Evolutionary conservation across 2,329 filamentous ascomycete species (phyloP), one percentile per base, ranked within the genome.

Genomic region (Pseudocercospora macadamiae): DNA sequence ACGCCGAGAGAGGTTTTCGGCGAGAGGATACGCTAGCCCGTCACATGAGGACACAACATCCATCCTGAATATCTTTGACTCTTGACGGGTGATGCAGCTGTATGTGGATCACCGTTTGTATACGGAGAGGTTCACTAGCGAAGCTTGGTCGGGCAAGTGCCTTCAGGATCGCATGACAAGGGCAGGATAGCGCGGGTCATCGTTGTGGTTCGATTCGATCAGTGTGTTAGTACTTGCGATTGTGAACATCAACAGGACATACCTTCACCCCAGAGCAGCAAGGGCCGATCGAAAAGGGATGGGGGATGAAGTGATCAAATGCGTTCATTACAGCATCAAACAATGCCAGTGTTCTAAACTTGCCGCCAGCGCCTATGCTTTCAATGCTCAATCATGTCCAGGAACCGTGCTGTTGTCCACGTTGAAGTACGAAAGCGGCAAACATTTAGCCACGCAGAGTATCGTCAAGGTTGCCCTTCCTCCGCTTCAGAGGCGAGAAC

Each of bases 401-500:
- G n/a, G 49, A 30, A 42, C 49, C 26, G 57, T 56, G 18, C 54
- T 57, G 58, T 60, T 23, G 49, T 49, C 57, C 53, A 36, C n/a
- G 19, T 25, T 45, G 36, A 39, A 54, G 45, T 37, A 54, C 39
- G 26, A 25, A 23, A 53, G 10, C 23, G 18, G 10, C 23, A 2
- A 28, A 21, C 14, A 44, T 8, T 62, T 54, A 65, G 26, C 68
- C 70, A 26, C 69, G 60, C 51, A 73, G 54, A 23, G 71, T 72
- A 58, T 73, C 71, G 62, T 73, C 71, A 25, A 73, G 60, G 26
- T 64, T 66, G 49, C 66, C 71, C 57, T 69, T 63, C 45, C 59
- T 60, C 62, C 66, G 64, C 65, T 76, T 76, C 58, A 75, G 58
- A 21, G 74, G 74, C 53, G 69, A 72, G 62, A 76, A 76, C 55